Percentiles rank a stretch among this genome's conserved stretches.
Evolutionary conservation across 2,329 filamentous ascomycete species (phyloP).

Genomic region (Coniella vitis): DNA sequence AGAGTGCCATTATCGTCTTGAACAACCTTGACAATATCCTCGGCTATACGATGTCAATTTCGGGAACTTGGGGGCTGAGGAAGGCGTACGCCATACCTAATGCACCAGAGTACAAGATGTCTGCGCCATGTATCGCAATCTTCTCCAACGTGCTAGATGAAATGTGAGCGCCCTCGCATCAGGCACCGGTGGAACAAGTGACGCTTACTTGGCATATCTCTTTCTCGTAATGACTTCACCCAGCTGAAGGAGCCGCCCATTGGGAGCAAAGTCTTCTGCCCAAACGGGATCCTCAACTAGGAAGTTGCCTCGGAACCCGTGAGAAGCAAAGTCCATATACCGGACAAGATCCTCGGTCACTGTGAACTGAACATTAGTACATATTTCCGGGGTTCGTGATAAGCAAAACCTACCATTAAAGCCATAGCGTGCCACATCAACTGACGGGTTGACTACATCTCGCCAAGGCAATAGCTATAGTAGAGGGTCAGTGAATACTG

Average conservation of each 20-base stretch:
- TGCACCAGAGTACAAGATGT: slow-evolving; percentile 31
- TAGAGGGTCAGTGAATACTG: too few species aligned
- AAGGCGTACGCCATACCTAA: slow-evolving; percentile 23
- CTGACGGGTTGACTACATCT: slow-evolving; percentile 65
- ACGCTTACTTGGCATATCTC: slow-evolving; percentile 58
- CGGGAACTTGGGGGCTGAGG: background rate
- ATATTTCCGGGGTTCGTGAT: background rate
- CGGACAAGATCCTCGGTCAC: slow-evolving; percentile 67
- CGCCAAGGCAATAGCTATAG: slow-evolving; percentile 56
- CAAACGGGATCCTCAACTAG: slow-evolving; percentile 69
- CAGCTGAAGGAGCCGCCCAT: slow-evolving; percentile 60
- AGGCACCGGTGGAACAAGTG: rapidly evolving
- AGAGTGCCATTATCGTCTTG: slow-evolving; percentile 72
- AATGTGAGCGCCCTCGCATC: background rate
- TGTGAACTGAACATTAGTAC: slow-evolving; percentile 23
- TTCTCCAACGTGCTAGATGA: slow-evolving; percentile 57
- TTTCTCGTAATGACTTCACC: slow-evolving; percentile 76
- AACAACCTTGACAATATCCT: slow-evolving; percentile 65
- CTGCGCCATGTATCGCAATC: slow-evolving; percentile 61
- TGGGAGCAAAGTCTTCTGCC: slow-evolving; percentile 83
- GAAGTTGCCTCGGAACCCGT: slow-evolving; percentile 45
- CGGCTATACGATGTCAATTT: slow-evolving; percentile 40
- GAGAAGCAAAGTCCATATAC: slow-evolving; percentile 57
- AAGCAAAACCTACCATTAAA: slow-evolving; percentile 41
- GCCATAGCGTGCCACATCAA: slow-evolving; percentile 65